phyloP scores from a whole-genome alignment of 768 basidiomycete genomes.

The Hygrocybe punicea region DNA sequence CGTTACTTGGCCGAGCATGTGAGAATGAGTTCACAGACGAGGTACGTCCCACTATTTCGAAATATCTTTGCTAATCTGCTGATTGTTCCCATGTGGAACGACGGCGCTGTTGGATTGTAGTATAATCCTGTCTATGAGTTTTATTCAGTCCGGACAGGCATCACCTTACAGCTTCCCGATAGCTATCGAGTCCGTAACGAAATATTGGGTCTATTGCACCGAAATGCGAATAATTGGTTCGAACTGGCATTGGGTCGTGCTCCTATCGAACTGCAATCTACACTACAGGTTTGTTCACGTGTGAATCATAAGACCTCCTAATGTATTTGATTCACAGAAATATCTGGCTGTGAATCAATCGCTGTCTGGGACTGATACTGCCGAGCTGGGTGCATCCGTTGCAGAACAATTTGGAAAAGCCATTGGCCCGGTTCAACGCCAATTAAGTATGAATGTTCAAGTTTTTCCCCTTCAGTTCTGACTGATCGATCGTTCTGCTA shows the following conservation, averaged over 20 bases:
- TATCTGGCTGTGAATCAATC: constrained; percentile 79
- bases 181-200: constrained; percentile 83
- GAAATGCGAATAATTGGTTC: constrained; percentile 80
- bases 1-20: constrained; percentile 79
- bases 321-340: constrained; percentile 50
- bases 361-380: constrained; percentile 62
- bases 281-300: constrained; percentile 65
- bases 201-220: constrained; percentile 71
- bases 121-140: constrained; percentile 87
- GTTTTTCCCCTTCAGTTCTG: not conserved
- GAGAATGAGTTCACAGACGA: constrained; percentile 92
- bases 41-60: constrained; percentile 41
- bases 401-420: constrained; percentile 84
- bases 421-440: constrained; percentile 72
- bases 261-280: constrained; percentile 88
- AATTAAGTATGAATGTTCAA: constrained; percentile 55
- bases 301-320: not conserved
- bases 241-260: constrained; percentile 81
- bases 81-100: not conserved
- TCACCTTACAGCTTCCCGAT: constrained; percentile 79
- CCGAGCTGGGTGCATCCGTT: constrained; percentile 88
- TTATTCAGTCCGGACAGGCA: constrained; percentile 68
- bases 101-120: constrained; percentile 37
- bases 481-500: constrained; percentile 5
- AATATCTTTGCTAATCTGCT: not conserved